Evolutionary conservation across 805 yeast genomes (phyloP).

Genomic region (Starmerella stigmatis): DNA sequence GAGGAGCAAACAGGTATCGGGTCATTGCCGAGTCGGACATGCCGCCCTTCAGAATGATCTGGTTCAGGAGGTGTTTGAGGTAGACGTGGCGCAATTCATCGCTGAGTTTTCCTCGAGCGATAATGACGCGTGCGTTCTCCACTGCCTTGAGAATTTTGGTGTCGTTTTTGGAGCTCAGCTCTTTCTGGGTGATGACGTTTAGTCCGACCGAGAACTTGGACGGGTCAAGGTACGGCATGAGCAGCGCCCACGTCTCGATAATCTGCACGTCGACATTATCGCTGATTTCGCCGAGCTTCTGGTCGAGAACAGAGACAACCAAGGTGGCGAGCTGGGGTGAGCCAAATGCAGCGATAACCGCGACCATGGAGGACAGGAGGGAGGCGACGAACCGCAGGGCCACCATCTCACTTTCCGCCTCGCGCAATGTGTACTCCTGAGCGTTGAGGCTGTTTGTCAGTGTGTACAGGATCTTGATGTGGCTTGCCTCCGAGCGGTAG

Average conservation of each 20-base stretch:
- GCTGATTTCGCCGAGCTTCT: conserved; percentile 27
- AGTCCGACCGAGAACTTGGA: conserved; percentile 19
- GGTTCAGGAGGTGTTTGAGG: conserved; percentile 53
- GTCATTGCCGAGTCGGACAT: conserved; percentile 40
- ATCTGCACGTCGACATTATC: conserved; percentile 26
- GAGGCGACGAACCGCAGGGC: conserved; percentile 22
- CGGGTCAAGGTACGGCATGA: conserved; percentile 18
- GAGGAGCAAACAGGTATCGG: conserved; percentile 46
- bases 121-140: conserved; percentile 39
- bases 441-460: conserved; percentile 61
- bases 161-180: conserved; percentile 14
- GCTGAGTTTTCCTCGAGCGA: conserved; percentile 25
- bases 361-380: conserved; percentile 22
- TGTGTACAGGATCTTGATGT: conserved; percentile 61
- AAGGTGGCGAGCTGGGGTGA: conserved; percentile 66
- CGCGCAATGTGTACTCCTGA: conserved; percentile 30
- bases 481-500: conserved; percentile 14
- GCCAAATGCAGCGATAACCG: conserved; percentile 17
- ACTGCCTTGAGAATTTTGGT: conserved; percentile 31
- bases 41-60: conserved; percentile 69
- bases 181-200: conserved; percentile 18
- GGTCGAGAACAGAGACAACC: conserved; percentile 64
- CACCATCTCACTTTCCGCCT: conserved; percentile 26
- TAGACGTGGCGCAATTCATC: conserved; percentile 29
- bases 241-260: conserved; percentile 30